Evolutionary conservation across 139 green algal species (phyloP).

Genomic region (Chlorella sorokiniana): DNA sequence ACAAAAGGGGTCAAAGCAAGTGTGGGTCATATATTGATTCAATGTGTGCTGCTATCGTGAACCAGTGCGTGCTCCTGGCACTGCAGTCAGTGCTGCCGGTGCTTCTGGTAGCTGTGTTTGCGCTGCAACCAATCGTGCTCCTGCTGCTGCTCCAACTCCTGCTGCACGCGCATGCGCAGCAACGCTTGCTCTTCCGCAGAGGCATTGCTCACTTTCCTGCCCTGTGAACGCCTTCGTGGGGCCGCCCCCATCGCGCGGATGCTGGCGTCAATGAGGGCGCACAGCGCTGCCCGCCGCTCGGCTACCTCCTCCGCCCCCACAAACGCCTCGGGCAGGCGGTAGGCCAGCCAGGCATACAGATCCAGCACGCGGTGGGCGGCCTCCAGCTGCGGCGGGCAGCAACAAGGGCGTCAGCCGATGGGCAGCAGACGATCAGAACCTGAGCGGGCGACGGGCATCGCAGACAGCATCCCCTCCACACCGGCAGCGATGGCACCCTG

Average conservation of each 20-base stretch:
- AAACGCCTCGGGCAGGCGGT: conserved; percentile 57
- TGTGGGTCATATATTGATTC: no score
- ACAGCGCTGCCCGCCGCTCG: conserved; percentile 4
- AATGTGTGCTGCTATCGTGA: background rate
- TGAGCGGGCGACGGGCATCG: no score
- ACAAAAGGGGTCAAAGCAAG: no score
- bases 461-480: background rate
- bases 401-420: background rate
- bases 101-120: conserved; percentile 8
- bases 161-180: background rate
- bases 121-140: conserved; percentile 6
- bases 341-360: conserved; percentile 71
- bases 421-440: background rate
- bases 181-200: background rate
- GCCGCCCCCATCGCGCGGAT: conserved; percentile 35
- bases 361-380: conserved; percentile 16
- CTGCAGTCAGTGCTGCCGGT: background rate
- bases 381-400: conserved; percentile 48
- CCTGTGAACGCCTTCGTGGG: background rate
- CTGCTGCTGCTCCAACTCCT: background rate
- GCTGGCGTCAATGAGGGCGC: conserved; percentile 45
- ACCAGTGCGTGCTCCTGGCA: background rate
- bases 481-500: no score
- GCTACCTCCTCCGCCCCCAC: conserved; percentile 40
- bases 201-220: background rate